Base-by-base conservation (phyloP, 371 early-diverging fungal genomes). In the Dichotomocladium elegans region DNA sequence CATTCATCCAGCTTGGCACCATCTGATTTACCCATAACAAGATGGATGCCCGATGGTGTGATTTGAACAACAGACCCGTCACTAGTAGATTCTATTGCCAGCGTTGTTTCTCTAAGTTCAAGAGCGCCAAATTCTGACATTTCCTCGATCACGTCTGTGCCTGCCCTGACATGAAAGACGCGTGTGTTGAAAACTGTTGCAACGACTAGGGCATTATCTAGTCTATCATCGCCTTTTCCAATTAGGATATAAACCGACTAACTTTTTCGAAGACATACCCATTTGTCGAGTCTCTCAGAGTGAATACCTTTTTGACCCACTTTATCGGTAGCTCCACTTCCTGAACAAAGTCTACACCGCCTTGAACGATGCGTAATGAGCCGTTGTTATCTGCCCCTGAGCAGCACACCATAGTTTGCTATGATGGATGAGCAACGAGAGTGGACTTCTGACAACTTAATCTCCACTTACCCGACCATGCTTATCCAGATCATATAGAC, bases 401-500 rank as follows among this genome's bases (percentile, higher is more conserved):
- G 58, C 94, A 94, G n/a, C 94, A 86, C 1, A 96, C 87, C 41
- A 95, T 74, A 40, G 90, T 87, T 29, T 86, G 82, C 79, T 86
- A 68, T 9, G 40, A 11, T 17, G 5, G 30, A 15, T 22, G 11
- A 44, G 9, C 40, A 28, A 29, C 44, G n/a, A 22, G 7, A 11
- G n/a, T 7, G n/a, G n/a, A n/a, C n/a, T n/a, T n/a, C n/a, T n/a
- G n/a, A n/a, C n/a, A n/a, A n/a, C n/a, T n/a, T n/a, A n/a, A 47
- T n/a, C 30, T 19, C 22, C 9, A 45, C 60, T 40, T 68, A 83
- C 86, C 73, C 83, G 81, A 31, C 86, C 88, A 61, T 89, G 81
- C 52, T 84, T 81, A 37, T 89, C 90, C 8, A 80, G 46, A 63
- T 92, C 90, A 17, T 88, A 84, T 12, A 94, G 80, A 49, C 86